Percentiles rank a stretch among this genome's conserved stretches.
These are phyloP conservation scores for Cornus florida DNA, from an alignment of 148 eudicot genomes.

Conservation along the genomic window DNA sequence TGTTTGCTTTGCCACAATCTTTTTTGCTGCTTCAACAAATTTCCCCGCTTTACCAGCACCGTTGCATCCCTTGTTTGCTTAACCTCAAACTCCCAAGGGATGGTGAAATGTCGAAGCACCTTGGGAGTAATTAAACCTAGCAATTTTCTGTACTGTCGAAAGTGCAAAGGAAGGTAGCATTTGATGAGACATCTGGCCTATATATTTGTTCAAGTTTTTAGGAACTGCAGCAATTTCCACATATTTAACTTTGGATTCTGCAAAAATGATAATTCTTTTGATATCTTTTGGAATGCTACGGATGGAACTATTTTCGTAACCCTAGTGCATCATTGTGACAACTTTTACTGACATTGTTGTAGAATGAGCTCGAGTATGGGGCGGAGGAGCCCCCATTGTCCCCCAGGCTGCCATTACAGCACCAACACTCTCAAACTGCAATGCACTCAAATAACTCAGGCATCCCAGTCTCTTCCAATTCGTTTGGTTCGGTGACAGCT, in stretches of 20 bases:
- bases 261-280: not conserved
- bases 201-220: too few relatives aligned
- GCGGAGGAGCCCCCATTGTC: constrained; percentile 3
- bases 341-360: not conserved
- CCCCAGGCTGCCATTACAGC: not conserved
- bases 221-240: not conserved
- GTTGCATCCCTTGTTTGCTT: not conserved
- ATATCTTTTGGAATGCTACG: too few relatives aligned
- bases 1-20: too few relatives aligned
- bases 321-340: not conserved
- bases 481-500: constrained; percentile 9
- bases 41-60: not conserved
- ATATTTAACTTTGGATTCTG: not conserved
- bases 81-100: not conserved
- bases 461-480: constrained; percentile 12
- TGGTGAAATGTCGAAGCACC: too few relatives aligned
- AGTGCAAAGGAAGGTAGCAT: not conserved
- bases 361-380: constrained; percentile 13
- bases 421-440: constrained; percentile 11
- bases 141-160: not conserved
- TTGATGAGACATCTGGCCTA: not conserved
- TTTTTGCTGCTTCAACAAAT: not conserved
- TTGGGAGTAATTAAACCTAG: not conserved
- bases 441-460: constrained; percentile 6
- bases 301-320: not conserved